Base-by-base conservation (phyloP, 768 basidiomycete genomes). In the Hirschioporus abietinus region DNA sequence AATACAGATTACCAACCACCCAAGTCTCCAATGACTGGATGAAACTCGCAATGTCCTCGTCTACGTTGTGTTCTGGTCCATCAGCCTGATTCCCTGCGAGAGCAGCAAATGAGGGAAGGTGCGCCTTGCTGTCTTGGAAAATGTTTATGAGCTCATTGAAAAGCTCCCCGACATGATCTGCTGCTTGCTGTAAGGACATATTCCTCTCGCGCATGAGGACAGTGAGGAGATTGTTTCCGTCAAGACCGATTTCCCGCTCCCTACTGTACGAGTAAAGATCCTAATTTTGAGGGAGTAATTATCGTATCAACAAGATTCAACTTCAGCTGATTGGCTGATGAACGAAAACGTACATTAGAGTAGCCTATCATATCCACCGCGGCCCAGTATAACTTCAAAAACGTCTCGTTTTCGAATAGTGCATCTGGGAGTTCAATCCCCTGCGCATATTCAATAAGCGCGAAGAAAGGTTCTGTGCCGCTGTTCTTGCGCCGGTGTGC, bases 1-100 rank as follows among this genome's bases (percentile, higher is more conserved):
- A 88, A 66, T 80, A 81, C 64, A 88, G 76, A 76, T 88, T 89
- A 25, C 87, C 88, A 72, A 83, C 78, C 66, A 86, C 79, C 87
- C 88, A 89, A 68, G 80, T 79, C 65, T 84, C 84, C 64, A 87
- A 76, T 4, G 82, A 84, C 63, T 86, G 80, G 68, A 88, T 79
- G 74, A 85, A 87, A 6, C 76, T 79, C 42, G 25, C 34, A n/a
- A 65, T 52, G 61, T 77, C 74, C 63, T 87, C 82, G 66, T 86
- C 82, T 42, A 85, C 75, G 18, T 76, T 72, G 70, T 89, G 86
- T 36, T 84, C 75, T 15, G 64, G 78, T 76, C 57, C 74, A 52
- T 52, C 42, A 2, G 30, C 30, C 20, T 10, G 42, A 12, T 52
- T 20, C 3, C 12, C 20, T 15, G 12, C 12, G 12, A 52, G 42